phyloP scores from a whole-genome alignment of 1,284 basidiomycete genomes.

The Ustilago xerochloae region DNA sequence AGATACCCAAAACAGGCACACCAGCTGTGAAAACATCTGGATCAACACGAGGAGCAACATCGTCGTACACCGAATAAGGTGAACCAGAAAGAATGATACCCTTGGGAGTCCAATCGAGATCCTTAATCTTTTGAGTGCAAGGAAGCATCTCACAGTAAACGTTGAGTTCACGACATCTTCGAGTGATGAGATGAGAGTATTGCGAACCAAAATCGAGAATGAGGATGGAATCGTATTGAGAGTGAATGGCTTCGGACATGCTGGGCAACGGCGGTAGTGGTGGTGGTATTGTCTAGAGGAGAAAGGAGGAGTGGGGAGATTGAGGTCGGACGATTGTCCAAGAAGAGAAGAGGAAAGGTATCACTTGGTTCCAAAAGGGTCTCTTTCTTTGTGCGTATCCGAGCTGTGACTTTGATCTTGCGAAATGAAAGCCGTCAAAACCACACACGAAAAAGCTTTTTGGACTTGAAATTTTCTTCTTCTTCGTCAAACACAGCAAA shows the following conservation, averaged over 20 bases:
- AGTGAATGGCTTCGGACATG: constrained; percentile 77
- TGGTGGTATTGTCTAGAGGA: not conserved
- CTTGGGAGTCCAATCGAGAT: constrained; percentile 93
- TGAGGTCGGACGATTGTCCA: constrained; percentile 45
- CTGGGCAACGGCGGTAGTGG: not conserved
- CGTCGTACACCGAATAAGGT: constrained; percentile 96
- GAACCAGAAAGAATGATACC: constrained; percentile 98
- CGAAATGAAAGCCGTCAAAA: not conserved
- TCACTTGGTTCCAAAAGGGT: not conserved
- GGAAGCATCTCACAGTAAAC: constrained; percentile 98
- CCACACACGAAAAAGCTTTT: too few relatives aligned
- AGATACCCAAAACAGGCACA: constrained; percentile 94
- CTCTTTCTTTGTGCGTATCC: not conserved
- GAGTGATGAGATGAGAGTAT: constrained; percentile 97
- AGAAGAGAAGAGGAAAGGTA: constrained; percentile 27
- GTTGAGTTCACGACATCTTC: constrained; percentile 96
- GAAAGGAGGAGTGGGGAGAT: constrained; percentile 3
- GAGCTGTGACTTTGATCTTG: not conserved
- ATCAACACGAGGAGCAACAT: constrained; percentile 92
- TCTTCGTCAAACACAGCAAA: not conserved
- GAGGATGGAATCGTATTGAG: constrained; percentile 94
- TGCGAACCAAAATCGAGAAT: constrained; percentile 98
- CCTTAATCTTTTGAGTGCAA: constrained; percentile 90
- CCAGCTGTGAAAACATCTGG: constrained; percentile 91
- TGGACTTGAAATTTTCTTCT: too few relatives aligned